Evolutionary conservation across 2,329 filamentous ascomycete species (phyloP), one percentile per base, ranked within the genome.

Genomic region (Incumbomyces lentus): DNA sequence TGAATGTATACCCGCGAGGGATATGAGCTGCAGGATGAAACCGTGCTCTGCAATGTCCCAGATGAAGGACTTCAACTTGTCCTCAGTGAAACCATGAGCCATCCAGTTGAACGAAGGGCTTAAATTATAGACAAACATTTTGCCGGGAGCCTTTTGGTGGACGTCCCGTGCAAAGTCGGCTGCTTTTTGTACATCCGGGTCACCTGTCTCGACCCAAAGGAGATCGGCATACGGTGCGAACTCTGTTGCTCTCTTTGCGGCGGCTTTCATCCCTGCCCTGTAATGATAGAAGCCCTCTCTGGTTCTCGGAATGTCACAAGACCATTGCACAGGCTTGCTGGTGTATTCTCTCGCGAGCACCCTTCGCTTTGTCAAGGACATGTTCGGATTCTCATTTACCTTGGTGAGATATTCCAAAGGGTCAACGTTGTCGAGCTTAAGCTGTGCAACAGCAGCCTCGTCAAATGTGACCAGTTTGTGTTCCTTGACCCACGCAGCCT

Each of bases 51-150:
- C 92, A 54, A 98, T 79, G 64, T 96, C 90, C 90, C 90, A 96
- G 58, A 98, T 85, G 65, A 98, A 98, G 5, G 79, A 87, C 68
- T 84, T 87, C 46, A 98, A 75, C 5, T 83, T 82, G 51, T 79
- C 81, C 53, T 88, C 80, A 2, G 78, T 82, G 68, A 96, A 98
- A 26, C 90, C 92, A 62, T 96, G 89, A 10, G 81, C 81, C 79
- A 93, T 92, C 92, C 92, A 98, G 73, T 98, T 96, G 76, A 98
- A 98, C 7, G 86, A 94, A 1, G 92, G 92, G 3, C 83, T 89
- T 1, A 98, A 76, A 69, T 98, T 98, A 71, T 98, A 98, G 0
- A 96, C 90, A 18, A 98, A 76, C 31, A 86, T 84, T 75, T 96
- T 96, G 50, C 78, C 80, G 0, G 88, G 86, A 58, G 78, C 72